phyloP scores from a whole-genome alignment of 257 asterid species.

The Nicotiana tomentosiformis region DNA sequence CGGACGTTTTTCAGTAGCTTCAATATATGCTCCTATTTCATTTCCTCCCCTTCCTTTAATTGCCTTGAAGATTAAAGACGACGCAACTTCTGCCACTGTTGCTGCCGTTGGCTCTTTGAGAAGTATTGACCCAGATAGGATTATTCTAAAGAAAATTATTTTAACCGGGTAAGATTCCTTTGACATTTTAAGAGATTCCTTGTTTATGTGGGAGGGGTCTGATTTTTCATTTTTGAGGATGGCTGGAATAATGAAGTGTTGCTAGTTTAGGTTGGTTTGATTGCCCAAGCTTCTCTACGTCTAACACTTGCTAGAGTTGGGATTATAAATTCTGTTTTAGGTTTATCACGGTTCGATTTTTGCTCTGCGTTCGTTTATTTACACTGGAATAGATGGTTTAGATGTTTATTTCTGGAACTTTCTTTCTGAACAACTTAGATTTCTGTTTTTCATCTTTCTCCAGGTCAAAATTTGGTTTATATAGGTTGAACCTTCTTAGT shows the following conservation, averaged over 20 bases:
- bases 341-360: background rate
- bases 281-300: background rate
- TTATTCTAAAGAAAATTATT: slow-evolving; percentile 80
- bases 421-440: background rate
- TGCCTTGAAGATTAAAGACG: slow-evolving; percentile 66
- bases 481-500: background rate
- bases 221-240: background rate
- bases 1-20: slow-evolving; percentile 80
- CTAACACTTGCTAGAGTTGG: background rate
- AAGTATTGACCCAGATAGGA: slow-evolving; percentile 77
- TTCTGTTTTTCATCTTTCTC: background rate
- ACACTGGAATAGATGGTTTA: background rate
- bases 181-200: background rate
- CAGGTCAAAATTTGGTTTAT: background rate
- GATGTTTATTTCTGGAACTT: background rate
- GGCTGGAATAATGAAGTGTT: background rate
- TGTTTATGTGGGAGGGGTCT: background rate
- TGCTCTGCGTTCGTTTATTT: background rate
- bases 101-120: slow-evolving; percentile 87
- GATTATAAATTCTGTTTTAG: background rate
- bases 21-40: slow-evolving; percentile 79
- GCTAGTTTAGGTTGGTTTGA: background rate
- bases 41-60: slow-evolving; percentile 72
- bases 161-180: slow-evolving; percentile 68
- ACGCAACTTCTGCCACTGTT: slow-evolving; percentile 43